These are phyloP conservation scores for Escallonia herrerae DNA, from an alignment of 129 eudicot genomes.

Conservation along the genomic window DNA sequence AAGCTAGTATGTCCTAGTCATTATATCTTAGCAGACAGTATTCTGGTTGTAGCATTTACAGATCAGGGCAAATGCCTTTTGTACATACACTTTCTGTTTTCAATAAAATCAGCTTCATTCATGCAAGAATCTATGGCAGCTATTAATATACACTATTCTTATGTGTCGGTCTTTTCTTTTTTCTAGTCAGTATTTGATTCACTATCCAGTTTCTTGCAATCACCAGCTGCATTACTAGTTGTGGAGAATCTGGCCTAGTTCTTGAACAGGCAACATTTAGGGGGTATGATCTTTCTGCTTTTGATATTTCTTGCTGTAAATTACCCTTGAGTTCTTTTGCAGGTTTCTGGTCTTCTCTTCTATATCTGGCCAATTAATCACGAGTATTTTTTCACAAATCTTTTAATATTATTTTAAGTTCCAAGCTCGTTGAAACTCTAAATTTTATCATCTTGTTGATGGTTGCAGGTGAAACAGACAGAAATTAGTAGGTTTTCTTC, in stretches of 20 bases:
- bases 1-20: constrained; percentile 42
- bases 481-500: too few relatives aligned
- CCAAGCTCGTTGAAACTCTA: too few relatives aligned
- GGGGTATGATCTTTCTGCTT: too few relatives aligned
- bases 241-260: background rate
- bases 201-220: constrained; percentile 8
- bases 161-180: background rate
- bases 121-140: background rate
- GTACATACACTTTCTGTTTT: constrained; percentile 59
- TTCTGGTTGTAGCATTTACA: constrained; percentile 65
- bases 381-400: too few relatives aligned
- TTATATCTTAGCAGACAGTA: constrained; percentile 48
- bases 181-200: constrained; percentile 10
- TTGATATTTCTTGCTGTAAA: too few relatives aligned
- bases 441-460: too few relatives aligned
- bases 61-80: constrained; percentile 58
- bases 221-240: constrained; percentile 10
- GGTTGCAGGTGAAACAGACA: too few relatives aligned
- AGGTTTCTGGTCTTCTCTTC: too few relatives aligned
- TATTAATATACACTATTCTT: background rate
- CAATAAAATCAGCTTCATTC: constrained; percentile 37
- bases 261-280: too few relatives aligned
- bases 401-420: too few relatives aligned
- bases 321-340: too few relatives aligned
- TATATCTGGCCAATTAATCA: too few relatives aligned